These are phyloP conservation scores for Globisporangium takayamanum DNA, from an alignment of 352 stramenopile species.

Conservation along the genomic window DNA sequence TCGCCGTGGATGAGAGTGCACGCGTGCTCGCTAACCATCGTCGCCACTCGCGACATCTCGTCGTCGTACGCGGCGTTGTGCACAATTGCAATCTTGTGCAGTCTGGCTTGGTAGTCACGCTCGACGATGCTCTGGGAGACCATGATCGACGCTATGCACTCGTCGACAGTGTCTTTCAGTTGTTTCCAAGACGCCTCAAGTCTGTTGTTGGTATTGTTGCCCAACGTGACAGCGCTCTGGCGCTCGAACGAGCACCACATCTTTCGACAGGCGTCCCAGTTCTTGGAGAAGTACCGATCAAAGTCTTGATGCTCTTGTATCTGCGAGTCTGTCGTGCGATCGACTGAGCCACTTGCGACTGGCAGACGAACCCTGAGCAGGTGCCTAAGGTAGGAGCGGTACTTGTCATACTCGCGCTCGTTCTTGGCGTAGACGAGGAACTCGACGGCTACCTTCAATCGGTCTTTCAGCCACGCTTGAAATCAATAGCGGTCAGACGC, in stretches of 20 bases:
- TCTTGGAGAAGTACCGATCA: constrained; percentile 17
- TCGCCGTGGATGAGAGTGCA: constrained; percentile 16
- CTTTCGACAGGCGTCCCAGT: constrained; percentile 14
- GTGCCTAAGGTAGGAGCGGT: constrained; percentile 8
- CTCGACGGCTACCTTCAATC: constrained; percentile 6
- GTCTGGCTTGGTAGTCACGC: constrained; percentile 9
- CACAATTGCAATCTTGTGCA: constrained; percentile 11
- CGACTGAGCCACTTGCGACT: not conserved
- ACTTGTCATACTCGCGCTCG: constrained; percentile 4
- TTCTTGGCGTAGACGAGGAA: constrained; percentile 16
- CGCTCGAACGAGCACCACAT: constrained; percentile 16
- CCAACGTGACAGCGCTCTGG: constrained; percentile 13
- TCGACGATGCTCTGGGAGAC: constrained; percentile 13
- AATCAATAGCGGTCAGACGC: constrained; percentile 10
- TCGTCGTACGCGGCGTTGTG: constrained; percentile 12
- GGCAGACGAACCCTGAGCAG: not conserved
- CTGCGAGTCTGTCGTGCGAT: not conserved
- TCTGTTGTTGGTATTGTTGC: constrained; percentile 26
- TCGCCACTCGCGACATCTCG: constrained; percentile 11
- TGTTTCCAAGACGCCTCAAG: constrained; percentile 21
- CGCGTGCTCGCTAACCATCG: constrained; percentile 19
- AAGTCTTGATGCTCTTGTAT: constrained; percentile 4
- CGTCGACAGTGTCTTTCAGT: constrained; percentile 15
- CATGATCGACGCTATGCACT: too few relatives aligned
- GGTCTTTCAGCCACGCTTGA: constrained; percentile 14